Conservation (phyloP, 2,329 filamentous ascomycete species). For the Exophiala oligosperma region DNA sequence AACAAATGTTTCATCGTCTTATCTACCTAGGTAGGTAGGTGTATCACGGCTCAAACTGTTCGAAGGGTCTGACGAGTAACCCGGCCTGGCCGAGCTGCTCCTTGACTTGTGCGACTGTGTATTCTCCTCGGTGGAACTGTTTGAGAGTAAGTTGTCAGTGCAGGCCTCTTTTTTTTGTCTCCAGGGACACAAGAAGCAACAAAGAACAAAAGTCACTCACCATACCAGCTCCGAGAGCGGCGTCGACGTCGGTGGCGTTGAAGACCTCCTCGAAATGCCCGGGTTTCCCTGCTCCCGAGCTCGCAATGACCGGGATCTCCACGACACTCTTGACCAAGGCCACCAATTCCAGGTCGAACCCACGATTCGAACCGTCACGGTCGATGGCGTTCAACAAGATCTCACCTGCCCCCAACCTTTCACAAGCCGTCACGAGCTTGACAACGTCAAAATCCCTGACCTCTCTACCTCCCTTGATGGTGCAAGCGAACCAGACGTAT, state of each 20-base stretch:
- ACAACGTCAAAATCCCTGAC: slow-evolving; percentile 91
- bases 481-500: slow-evolving; percentile 97
- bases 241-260: slow-evolving; percentile 79
- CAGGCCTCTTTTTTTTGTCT: no score
- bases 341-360: slow-evolving; percentile 92
- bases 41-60: slow-evolving; percentile 46
- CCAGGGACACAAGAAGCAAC: neutral
- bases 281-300: slow-evolving; percentile 85
- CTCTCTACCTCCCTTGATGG: slow-evolving; percentile 91
- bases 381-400: slow-evolving; percentile 97
- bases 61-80: slow-evolving; percentile 76
- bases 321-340: slow-evolving; percentile 82
- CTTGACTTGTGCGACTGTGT: slow-evolving; percentile 92
- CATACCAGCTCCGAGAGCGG: slow-evolving; percentile 93
- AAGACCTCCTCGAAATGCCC: slow-evolving; percentile 91
- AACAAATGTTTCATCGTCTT: no score
- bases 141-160: no score
- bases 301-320: slow-evolving; percentile 91
- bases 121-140: slow-evolving; percentile 87
- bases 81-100: slow-evolving; percentile 71
- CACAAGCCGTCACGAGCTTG: slow-evolving; percentile 82
- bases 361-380: slow-evolving; percentile 89
- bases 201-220: slow-evolving; percentile 43
- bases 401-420: slow-evolving; percentile 94
- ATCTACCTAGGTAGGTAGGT: no score